These are phyloP conservation scores for Globisporangium irregulare DNA, from an alignment of 352 stramenopile genomes.

Conservation along the genomic window DNA sequence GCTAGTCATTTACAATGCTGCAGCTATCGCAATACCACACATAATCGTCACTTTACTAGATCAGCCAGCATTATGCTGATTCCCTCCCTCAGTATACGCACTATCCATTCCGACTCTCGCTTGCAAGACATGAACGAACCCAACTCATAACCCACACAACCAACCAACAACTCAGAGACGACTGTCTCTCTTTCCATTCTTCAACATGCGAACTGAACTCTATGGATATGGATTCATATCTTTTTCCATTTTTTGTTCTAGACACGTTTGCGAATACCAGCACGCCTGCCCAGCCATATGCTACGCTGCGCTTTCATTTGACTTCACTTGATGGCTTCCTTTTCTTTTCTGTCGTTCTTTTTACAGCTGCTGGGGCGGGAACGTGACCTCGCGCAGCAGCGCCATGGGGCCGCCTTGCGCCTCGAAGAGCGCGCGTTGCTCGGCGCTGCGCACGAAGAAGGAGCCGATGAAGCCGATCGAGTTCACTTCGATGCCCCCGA, in stretches of 20 bases:
- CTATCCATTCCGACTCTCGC: neutral
- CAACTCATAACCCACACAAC: neutral
- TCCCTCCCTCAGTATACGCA: neutral
- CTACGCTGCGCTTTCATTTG: neutral
- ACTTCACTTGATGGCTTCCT: neutral
- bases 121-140: neutral
- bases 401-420: constrained; percentile 45
- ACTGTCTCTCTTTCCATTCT: constrained; percentile 1
- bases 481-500: constrained; percentile 78
- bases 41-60: neutral
- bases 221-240: neutral
- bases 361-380: constrained; percentile 26
- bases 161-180: too few relatives aligned
- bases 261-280: too few relatives aligned
- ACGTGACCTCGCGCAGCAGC: constrained; percentile 62
- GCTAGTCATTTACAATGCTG: neutral
- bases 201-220: neutral
- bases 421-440: constrained; percentile 56
- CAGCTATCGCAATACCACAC: neutral
- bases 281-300: neutral
- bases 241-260: neutral
- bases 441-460: constrained; percentile 66
- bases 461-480: constrained; percentile 83
- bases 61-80: neutral
- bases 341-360: neutral